These are phyloP conservation scores for Phytophthora nicotianae DNA, from an alignment of 352 stramenopile species.

Conservation along the genomic window DNA sequence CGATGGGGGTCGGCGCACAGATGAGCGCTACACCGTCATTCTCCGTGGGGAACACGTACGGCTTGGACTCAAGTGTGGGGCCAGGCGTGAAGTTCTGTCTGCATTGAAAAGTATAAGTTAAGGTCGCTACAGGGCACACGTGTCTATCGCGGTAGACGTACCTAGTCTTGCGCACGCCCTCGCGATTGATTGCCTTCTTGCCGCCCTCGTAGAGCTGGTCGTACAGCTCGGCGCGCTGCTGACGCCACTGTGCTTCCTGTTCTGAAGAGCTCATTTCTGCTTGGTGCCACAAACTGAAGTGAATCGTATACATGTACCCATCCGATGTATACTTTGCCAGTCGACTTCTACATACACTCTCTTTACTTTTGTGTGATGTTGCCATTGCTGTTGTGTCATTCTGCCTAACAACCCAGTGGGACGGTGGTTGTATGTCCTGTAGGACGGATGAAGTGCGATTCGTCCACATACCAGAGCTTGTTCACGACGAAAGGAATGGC, in stretches of 20 bases:
- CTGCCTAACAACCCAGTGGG: constrained; percentile 11
- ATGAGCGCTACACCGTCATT: constrained; percentile 58
- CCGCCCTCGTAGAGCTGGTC: constrained; percentile 41
- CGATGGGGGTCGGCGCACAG: constrained; percentile 44
- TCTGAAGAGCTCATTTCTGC: constrained; percentile 28
- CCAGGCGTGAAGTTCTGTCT: constrained; percentile 46
- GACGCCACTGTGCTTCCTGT: constrained; percentile 49
- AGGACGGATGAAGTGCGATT: constrained; percentile 59
- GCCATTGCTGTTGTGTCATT: background rate
- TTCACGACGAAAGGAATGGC: constrained; percentile 33
- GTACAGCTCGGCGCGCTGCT: constrained; percentile 47
- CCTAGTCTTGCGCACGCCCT: constrained; percentile 43
- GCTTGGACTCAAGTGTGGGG: constrained; percentile 47
- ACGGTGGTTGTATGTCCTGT: constrained; percentile 44
- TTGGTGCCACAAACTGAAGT: constrained; percentile 32
- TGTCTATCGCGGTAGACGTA: constrained; percentile 14
- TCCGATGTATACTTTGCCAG: constrained; percentile 5
- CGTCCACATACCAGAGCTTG: constrained; percentile 63
- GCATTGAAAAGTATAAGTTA: background rate
- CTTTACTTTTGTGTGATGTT: no score
- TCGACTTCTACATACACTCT: background rate
- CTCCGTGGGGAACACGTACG: constrained; percentile 50
- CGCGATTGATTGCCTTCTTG: constrained; percentile 42
- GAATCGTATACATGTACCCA: background rate
- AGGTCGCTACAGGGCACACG: background rate